A percentile compares a stretch with the other conserved stretches of the same genome.
Evolutionary conservation across 345 rosid species (phyloP).

Genomic region (Microcos paniculata): DNA sequence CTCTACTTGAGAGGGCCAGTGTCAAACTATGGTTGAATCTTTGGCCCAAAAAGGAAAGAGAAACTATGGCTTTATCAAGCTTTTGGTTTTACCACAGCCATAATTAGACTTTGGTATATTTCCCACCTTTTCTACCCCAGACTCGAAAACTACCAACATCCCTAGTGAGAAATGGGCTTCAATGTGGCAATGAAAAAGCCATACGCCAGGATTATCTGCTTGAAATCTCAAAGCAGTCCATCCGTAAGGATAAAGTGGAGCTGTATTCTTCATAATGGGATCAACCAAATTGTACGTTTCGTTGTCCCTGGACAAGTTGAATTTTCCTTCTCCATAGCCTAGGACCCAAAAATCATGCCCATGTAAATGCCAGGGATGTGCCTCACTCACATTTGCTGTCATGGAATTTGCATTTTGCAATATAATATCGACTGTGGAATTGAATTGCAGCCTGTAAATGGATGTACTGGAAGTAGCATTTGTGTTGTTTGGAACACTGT

Average conservation of each 20-base stretch:
- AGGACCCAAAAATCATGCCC: slow-evolving; percentile 88
- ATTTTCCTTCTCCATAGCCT: slow-evolving; percentile 64
- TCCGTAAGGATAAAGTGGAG: slow-evolving; percentile 59
- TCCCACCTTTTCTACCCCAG: slow-evolving; percentile 47
- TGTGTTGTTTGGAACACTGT: slow-evolving; percentile 20
- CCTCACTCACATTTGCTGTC: slow-evolving; percentile 41
- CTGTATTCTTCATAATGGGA: slow-evolving; percentile 81
- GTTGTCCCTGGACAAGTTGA: slow-evolving; percentile 38
- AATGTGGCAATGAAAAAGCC: slow-evolving; percentile 77
- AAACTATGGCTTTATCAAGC: slow-evolving; percentile 5
- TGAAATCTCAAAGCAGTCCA: slow-evolving; percentile 72
- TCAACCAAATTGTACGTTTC: slow-evolving; percentile 48
- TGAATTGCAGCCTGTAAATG: slow-evolving; percentile 48
- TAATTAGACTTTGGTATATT: slow-evolving; percentile 51
- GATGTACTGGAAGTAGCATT: slow-evolving; percentile 38
- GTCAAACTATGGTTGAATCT: no score
- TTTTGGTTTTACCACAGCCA: slow-evolving; percentile 51
- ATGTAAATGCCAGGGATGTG: slow-evolving; percentile 83
- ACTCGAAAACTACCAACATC: slow-evolving; percentile 61
- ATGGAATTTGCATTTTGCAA: slow-evolving; percentile 63
- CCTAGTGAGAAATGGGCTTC: slow-evolving; percentile 71
- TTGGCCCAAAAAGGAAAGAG: no score
- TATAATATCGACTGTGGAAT: slow-evolving; percentile 59
- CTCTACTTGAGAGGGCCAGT: no score
- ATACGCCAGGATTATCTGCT: slow-evolving; percentile 67